Evolutionary conservation across 2,329 filamentous ascomycete genomes (phyloP).

Genomic region (Lecanicillium sp.): DNA sequence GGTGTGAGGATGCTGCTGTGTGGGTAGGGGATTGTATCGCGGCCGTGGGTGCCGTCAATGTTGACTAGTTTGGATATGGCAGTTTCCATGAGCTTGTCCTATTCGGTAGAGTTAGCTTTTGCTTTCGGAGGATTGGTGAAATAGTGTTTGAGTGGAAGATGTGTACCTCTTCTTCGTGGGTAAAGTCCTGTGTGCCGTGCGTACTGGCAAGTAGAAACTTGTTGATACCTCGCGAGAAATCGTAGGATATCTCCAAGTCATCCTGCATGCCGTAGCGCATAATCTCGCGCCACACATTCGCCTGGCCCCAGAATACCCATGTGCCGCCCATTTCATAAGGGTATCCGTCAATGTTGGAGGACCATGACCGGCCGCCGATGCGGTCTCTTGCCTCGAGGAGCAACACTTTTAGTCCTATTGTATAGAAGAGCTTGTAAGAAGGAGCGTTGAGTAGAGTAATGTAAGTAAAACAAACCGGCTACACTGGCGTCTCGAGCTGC

Average conservation of each 20-base stretch:
- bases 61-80: conserved; percentile 35
- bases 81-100: conserved; percentile 21
- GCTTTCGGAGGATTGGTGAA: too few species aligned
- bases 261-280: conserved; percentile 34
- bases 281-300: conserved; percentile 35
- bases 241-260: conserved; percentile 28
- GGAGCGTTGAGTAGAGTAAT: not conserved
- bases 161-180: conserved; percentile 31
- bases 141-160: not conserved
- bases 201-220: conserved; percentile 27
- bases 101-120: not conserved
- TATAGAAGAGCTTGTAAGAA: not conserved
- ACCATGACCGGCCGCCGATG: conserved; percentile 39
- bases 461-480: conserved; percentile 15
- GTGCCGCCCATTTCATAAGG: conserved; percentile 41
- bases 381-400: conserved; percentile 38
- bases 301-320: conserved; percentile 37
- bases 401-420: conserved; percentile 27
- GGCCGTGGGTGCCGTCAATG: conserved; percentile 31
- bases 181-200: conserved; percentile 23
- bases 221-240: conserved; percentile 32
- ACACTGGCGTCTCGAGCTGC: conserved; percentile 19
- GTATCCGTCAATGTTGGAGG: conserved; percentile 32
- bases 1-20: conserved; percentile 25
- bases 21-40: conserved; percentile 30